phyloP scores from a whole-genome alignment of 2,329 filamentous ascomycete genomes.

The Claviceps paspali region DNA sequence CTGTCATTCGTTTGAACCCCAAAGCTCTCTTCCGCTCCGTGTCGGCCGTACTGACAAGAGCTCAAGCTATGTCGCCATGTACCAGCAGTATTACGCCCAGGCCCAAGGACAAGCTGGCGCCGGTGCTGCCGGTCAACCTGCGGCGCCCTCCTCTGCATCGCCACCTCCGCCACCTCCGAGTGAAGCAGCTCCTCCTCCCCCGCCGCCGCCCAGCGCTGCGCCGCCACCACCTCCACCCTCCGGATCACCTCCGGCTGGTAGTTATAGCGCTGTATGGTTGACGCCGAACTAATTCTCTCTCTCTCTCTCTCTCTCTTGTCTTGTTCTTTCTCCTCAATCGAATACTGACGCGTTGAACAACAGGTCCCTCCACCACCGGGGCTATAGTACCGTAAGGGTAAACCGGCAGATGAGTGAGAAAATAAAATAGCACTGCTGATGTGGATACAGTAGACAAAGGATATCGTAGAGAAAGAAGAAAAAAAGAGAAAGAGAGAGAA shows the following conservation, averaged over 20 bases:
- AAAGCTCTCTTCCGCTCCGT: not conserved
- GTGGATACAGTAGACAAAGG: not conserved
- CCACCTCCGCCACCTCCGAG: conserved; percentile 44
- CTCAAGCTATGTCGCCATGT: conserved; percentile 49
- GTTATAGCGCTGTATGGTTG: conserved; percentile 48
- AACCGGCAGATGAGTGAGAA: conserved; percentile 1
- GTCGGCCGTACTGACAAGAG: conserved; percentile 10
- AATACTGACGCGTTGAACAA: not conserved
- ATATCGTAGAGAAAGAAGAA: not conserved
- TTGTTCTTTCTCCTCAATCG: not conserved
- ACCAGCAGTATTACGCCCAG: conserved; percentile 53
- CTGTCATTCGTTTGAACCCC: no score
- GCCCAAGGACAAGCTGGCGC: conserved; percentile 27
- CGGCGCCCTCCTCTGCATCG: conserved; percentile 30
- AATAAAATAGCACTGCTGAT: conserved; percentile 4
- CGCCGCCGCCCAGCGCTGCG: conserved; percentile 28
- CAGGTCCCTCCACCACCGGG: conserved; percentile 42
- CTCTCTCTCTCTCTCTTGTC: no score
- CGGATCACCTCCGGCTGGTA: conserved; percentile 35
- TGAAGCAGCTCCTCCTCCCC: conserved; percentile 42
- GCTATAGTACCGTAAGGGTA: conserved; percentile 19
- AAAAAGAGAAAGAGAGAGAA: not conserved
- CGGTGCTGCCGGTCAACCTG: conserved; percentile 26
- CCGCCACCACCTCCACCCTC: conserved; percentile 36
- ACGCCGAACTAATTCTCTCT: not conserved